Evolutionary conservation across 1,139 yeast species (phyloP).

Genomic region (Lodderomyces margitis): DNA sequence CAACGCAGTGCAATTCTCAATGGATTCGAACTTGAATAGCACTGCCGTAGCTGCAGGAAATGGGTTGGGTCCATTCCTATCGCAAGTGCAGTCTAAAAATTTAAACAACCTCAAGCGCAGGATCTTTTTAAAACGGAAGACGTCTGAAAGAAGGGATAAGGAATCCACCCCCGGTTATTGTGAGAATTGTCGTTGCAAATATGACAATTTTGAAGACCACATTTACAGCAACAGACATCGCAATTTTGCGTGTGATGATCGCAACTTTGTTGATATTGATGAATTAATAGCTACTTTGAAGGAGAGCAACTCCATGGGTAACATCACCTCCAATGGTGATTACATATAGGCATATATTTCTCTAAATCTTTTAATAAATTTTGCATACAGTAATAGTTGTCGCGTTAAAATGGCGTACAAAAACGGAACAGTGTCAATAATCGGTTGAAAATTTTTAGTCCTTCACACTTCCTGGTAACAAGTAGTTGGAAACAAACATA

Average conservation of each 20-base stretch:
- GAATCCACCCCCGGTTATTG: conserved; percentile 69
- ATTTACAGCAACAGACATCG: conserved; percentile 69
- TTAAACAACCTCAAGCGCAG: conserved; percentile 57
- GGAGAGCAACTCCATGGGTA: conserved; percentile 43
- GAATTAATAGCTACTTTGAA: conserved; percentile 52
- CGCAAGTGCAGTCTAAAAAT: conserved; percentile 68
- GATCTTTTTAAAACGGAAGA: conserved; percentile 43
- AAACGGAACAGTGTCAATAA: neutral
- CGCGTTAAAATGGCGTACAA: neutral
- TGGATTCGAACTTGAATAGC: conserved; percentile 46
- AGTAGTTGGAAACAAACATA: neutral
- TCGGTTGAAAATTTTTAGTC: neutral
- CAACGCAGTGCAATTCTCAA: conserved; percentile 37
- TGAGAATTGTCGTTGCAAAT: conserved; percentile 89
- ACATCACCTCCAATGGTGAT: conserved; percentile 46
- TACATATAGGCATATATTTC: conserved; percentile 14
- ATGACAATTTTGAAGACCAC: conserved; percentile 79
- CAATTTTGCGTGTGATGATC: conserved; percentile 71
- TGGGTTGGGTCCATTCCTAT: conserved; percentile 67
- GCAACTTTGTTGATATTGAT: conserved; percentile 78
- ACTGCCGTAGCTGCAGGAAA: conserved; percentile 46
- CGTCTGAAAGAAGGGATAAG: conserved; percentile 47
- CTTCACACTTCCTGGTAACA: neutral
- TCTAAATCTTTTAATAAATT: neutral
- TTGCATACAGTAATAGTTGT: neutral